Evolutionary conservation across 768 basidiomycete species (phyloP), one percentile per base, ranked within the genome.

Genomic region (Multifurca ochricompacta): DNA sequence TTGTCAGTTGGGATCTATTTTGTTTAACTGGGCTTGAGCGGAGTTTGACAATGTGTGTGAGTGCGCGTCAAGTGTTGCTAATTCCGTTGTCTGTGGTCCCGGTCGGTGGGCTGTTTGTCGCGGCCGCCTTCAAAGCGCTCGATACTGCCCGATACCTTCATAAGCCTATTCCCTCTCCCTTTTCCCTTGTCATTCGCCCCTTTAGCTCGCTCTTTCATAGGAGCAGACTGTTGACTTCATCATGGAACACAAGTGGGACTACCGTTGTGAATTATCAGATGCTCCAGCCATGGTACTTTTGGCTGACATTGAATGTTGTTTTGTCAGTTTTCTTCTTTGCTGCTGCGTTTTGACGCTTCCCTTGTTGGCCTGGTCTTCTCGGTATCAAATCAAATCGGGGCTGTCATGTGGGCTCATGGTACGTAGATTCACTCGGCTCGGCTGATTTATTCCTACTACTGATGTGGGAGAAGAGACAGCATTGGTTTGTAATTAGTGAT

Each of bases 331-430:
- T 96, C 63, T 93, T 93, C 4, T 93, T 95, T 65, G 68, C 79
- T 0, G 88, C 93, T 0, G 83, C 91, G 0, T 70, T 95, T 5
- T 72, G 68, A 76, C 78, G 2, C 69, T 95, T 0, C 93, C 93
- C 0, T 77, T 96, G 63, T 91, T 3, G 93, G 93, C 0, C 70
- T 95, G 4, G 68, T 86, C 9, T 91, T 95, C 65, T 83, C 83
- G 2, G 74, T 95, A 16, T 92, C 90, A 0, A 94, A 95, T 65
- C 77, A 90, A 6, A 79, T 95, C 23, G 92, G 92, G 5, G 93
- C 90, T 2, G 91, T 91, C 1, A 95, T 96, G 93, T 96, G 91
- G 86, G 87, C 88, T 4, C 81, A 84, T 59, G 87, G 85, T 87
- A 73, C n/a, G 2, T 53, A 85, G 83, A 85, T 66, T 64, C 85